Evolutionary conservation across 495 filamentous ascomycete genomes (phyloP).

Genomic region (Penicillium canescens): DNA sequence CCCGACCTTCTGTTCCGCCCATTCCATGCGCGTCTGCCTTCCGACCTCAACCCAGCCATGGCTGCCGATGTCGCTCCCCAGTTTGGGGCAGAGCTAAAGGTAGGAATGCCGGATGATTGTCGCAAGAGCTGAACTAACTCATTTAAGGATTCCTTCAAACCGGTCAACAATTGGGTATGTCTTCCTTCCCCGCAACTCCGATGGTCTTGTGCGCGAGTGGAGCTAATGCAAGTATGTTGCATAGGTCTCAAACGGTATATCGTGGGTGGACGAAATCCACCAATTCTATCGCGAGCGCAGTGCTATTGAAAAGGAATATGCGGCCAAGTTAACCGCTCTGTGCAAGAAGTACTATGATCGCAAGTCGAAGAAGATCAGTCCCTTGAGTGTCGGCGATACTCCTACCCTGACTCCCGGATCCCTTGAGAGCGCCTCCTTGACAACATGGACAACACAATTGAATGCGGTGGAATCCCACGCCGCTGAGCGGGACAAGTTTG

Average conservation of each 20-base stretch:
- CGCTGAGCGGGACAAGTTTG: constrained; percentile 83
- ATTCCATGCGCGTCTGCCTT: constrained; percentile 23
- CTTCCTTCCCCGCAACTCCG: constrained; percentile 21
- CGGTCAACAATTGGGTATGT: constrained; percentile 84
- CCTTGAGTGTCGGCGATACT: constrained; percentile 89
- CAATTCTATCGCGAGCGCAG: constrained; percentile 95
- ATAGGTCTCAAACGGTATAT: constrained; percentile 78
- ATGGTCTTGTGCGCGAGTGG: constrained; percentile 15
- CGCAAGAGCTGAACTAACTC: neutral
- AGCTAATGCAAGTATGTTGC: constrained; percentile 29
- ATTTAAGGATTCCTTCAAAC: constrained; percentile 86
- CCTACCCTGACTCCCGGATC: constrained; percentile 92
- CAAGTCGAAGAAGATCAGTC: constrained; percentile 86
- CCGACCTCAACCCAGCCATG: constrained; percentile 50
- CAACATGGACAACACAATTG: constrained; percentile 94
- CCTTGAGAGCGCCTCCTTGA: constrained; percentile 92
- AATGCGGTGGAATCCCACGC: constrained; percentile 85
- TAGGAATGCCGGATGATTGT: constrained; percentile 30
- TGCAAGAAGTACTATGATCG: constrained; percentile 97
- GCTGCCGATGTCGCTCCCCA: constrained; percentile 74
- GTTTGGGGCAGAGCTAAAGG: constrained; percentile 91
- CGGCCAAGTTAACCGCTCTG: constrained; percentile 77
- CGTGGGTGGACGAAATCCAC: constrained; percentile 95
- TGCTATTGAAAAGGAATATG: constrained; percentile 94
- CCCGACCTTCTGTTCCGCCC: constrained; percentile 1